Percentiles rank a stretch among this genome's conserved stretches.
Conservation (phyloP, 345 rosid species). For the Populus simonii region DNA sequence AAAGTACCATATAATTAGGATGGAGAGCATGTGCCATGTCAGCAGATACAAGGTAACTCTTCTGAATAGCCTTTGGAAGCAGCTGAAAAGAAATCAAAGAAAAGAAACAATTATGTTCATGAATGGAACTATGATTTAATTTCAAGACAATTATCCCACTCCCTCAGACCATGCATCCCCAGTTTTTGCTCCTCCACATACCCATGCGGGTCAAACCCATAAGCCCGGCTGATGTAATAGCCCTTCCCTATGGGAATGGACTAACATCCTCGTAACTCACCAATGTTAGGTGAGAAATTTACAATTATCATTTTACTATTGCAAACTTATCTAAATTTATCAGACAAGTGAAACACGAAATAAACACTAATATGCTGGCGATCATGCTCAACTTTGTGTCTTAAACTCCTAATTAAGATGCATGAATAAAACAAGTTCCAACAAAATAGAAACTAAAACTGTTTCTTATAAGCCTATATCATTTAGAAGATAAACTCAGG, state of each 20-base stretch:
- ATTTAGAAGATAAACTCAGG: background rate
- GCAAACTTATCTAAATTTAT: background rate
- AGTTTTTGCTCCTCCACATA: background rate
- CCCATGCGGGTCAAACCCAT: background rate
- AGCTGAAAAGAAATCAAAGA: constrained; percentile 41
- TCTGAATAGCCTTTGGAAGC: constrained; percentile 81
- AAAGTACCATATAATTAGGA: constrained; percentile 77
- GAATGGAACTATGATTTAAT: background rate
- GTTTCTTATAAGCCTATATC: background rate
- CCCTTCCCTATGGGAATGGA: background rate
- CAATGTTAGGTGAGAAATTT: background rate
- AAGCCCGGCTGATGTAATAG: background rate
- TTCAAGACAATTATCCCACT: background rate
- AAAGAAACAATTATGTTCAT: constrained; percentile 1
- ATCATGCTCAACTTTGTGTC: background rate
- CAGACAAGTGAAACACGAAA: background rate
- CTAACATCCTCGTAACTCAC: background rate
- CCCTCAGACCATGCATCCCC: background rate
- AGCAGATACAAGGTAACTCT: constrained; percentile 85
- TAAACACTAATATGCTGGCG: background rate
- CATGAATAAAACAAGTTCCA: background rate
- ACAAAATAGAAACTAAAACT: background rate
- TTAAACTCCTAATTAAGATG: background rate
- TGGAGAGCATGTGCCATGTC: constrained; percentile 99
- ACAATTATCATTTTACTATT: background rate